Percentiles rank a stretch among this genome's conserved stretches.
phyloP scores from a whole-genome alignment of 768 basidiomycete species.

The Termitomyces sp. region DNA sequence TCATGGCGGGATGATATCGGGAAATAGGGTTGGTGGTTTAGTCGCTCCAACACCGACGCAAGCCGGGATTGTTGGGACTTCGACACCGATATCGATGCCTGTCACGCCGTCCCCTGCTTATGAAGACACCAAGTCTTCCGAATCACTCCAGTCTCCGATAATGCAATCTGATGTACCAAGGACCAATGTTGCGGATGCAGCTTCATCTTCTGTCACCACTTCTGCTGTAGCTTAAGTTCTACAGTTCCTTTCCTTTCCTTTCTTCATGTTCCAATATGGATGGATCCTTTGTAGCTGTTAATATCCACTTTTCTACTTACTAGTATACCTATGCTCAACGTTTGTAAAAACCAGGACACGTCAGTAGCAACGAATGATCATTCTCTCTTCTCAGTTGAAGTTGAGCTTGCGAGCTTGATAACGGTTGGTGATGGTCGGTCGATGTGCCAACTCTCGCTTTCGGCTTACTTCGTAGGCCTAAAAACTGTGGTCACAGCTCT shows the following conservation, averaged over 20 bases:
- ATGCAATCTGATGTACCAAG: not conserved
- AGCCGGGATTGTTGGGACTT: not conserved
- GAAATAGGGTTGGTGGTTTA: constrained; percentile 1
- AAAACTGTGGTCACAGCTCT: too few relatives aligned
- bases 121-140: constrained; percentile 4
- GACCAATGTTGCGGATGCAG: not conserved
- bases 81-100: not conserved
- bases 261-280: too few relatives aligned
- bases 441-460: too few relatives aligned
- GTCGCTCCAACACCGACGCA: not conserved
- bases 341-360: too few relatives aligned
- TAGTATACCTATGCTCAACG: too few relatives aligned
- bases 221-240: not conserved
- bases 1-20: constrained; percentile 4
- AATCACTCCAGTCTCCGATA: not conserved
- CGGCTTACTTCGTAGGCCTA: too few relatives aligned
- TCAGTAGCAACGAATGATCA: not conserved
- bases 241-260: too few relatives aligned
- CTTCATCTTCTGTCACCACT: not conserved
- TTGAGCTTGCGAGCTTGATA: too few relatives aligned
- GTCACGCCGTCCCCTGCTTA: constrained; percentile 14
- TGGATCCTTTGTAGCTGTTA: too few relatives aligned
- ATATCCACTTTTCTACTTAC: too few relatives aligned
- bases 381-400: not conserved
- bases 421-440: too few relatives aligned